Evolutionary conservation across 305 asterid genomes (phyloP).

Genomic region (Ajuga reptans): DNA sequence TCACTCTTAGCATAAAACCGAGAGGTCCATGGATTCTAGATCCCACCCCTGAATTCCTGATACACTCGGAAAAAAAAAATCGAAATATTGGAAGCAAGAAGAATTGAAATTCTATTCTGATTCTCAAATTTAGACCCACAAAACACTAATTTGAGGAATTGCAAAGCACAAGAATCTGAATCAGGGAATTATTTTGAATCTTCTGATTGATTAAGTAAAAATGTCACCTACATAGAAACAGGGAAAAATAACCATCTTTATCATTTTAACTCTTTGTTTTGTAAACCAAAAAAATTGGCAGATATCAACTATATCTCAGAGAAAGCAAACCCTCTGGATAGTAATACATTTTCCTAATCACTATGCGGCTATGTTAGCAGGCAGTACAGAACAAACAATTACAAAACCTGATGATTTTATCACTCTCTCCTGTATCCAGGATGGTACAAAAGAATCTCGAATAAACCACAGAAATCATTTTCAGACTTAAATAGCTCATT

Average conservation of each 20-base stretch:
- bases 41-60: too few species aligned
- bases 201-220: neutral
- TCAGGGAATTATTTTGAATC: neutral
- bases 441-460: constrained; percentile 16
- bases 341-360: neutral
- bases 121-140: too few species aligned
- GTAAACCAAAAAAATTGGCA: neutral
- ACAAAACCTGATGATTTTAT: constrained; percentile 1
- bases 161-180: neutral
- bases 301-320: neutral
- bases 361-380: constrained; percentile 14
- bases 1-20: too few species aligned
- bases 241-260: neutral
- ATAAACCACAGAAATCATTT: neutral
- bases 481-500: constrained; percentile 31
- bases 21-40: too few species aligned
- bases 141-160: too few species aligned
- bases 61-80: too few species aligned
- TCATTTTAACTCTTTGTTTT: neutral
- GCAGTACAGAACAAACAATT: constrained; percentile 18
- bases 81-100: too few species aligned
- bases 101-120: too few species aligned
- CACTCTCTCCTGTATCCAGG: constrained; percentile 10
- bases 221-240: neutral
- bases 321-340: neutral